A percentile compares a stretch with the other conserved stretches of the same genome.
Conservation (phyloP, 805 yeast genomes). For the Debaryomyces tyrocola region DNA sequence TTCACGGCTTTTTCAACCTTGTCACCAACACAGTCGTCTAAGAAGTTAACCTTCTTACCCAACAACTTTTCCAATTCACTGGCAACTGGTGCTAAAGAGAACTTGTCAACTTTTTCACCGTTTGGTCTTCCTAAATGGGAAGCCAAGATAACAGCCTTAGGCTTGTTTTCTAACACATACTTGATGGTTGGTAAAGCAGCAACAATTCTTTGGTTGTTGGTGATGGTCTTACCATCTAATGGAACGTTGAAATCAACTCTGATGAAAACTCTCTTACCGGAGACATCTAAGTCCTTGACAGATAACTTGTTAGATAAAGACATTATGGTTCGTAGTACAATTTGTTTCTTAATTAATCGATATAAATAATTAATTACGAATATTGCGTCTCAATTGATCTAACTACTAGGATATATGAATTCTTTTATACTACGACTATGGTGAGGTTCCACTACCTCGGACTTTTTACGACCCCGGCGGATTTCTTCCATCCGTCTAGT, state of each 20-base stretch:
- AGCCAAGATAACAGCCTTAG: slow-evolving; percentile 89
- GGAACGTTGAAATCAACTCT: slow-evolving; percentile 97
- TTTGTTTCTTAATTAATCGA: slow-evolving; percentile 2
- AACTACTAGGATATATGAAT: background rate
- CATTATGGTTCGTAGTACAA: slow-evolving; percentile 47
- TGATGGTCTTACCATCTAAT: slow-evolving; percentile 92
- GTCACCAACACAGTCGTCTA: slow-evolving; percentile 88
- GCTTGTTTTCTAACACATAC: slow-evolving; percentile 88
- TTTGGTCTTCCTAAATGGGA: slow-evolving; percentile 99
- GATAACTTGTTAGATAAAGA: slow-evolving; percentile 92
- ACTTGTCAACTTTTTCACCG: slow-evolving; percentile 84
- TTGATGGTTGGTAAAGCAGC: slow-evolving; percentile 99
- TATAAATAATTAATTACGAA: slow-evolving; percentile 3
- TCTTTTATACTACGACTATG: background rate
- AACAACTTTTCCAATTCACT: slow-evolving; percentile 81
- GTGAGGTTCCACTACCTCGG: slow-evolving; percentile 1
- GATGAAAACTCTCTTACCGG: slow-evolving; percentile 95
- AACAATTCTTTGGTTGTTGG: slow-evolving; percentile 99
- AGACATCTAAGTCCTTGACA: slow-evolving; percentile 83
- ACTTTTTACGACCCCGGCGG: slow-evolving; percentile 6
- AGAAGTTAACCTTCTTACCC: slow-evolving; percentile 70
- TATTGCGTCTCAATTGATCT: background rate
- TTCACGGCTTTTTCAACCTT: slow-evolving; percentile 82
- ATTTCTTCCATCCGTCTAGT: slow-evolving; percentile 6
- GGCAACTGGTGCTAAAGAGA: slow-evolving; percentile 91